phyloP scores from a whole-genome alignment of 1,284 basidiomycete genomes.

The Tilletia indica region DNA sequence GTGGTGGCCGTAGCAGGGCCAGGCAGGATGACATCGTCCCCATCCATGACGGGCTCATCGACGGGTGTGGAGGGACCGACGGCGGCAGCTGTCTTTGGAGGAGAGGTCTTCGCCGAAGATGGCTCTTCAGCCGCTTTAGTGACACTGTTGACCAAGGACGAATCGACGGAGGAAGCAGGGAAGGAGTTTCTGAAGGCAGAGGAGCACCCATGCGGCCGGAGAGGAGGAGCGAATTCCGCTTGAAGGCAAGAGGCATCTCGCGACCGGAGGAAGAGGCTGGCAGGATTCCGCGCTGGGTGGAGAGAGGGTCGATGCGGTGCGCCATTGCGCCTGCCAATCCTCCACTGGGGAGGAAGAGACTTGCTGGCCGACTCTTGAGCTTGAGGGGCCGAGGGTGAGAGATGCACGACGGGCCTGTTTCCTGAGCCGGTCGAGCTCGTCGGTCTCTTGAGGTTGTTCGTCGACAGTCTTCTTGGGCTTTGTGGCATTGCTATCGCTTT shows the following conservation, averaged over 20 bases:
- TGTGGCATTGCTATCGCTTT: background rate
- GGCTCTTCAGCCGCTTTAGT: background rate
- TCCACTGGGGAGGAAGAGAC: slow-evolving; percentile 34
- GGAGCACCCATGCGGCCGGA: background rate
- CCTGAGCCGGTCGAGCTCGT: slow-evolving; percentile 36
- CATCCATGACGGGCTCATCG: slow-evolving; percentile 8
- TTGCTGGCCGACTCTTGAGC: slow-evolving; percentile 47
- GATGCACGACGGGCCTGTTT: slow-evolving; percentile 38
- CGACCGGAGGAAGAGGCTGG: background rate
- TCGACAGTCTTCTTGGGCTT: slow-evolving; percentile 34
- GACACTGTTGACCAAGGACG: too few relatives aligned
- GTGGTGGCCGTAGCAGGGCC: slow-evolving; percentile 5
- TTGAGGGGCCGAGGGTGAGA: slow-evolving; percentile 45
- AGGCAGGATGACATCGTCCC: slow-evolving; percentile 19
- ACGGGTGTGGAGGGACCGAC: background rate
- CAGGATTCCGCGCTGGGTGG: background rate
- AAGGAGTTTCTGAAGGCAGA: background rate
- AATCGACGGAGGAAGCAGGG: too few relatives aligned
- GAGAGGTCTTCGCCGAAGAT: background rate
- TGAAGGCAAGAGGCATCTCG: background rate
- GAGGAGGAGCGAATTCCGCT: slow-evolving; percentile 11
- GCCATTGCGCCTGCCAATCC: slow-evolving; percentile 8
- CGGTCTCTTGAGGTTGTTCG: slow-evolving; percentile 38
- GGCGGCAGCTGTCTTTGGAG: background rate
- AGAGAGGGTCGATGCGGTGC: background rate